Conservation (phyloP, 2,329 filamentous ascomycete genomes). For the Aspergillus ochraceoroseus region DNA sequence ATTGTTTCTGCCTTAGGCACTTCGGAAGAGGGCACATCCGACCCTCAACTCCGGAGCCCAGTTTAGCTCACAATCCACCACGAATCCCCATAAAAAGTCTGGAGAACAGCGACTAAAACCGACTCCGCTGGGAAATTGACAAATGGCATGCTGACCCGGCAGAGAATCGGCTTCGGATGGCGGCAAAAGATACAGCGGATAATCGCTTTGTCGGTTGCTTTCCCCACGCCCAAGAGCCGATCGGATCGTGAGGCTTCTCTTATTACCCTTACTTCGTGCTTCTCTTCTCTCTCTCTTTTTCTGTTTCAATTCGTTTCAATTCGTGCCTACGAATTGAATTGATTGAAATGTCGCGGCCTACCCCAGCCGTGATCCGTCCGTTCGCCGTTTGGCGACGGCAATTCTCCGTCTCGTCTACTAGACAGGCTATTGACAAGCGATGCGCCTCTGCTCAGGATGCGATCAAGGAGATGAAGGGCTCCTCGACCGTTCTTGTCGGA, state of each 20-base stretch:
- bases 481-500: slow-evolving; percentile 66
- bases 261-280: slow-evolving; percentile 12
- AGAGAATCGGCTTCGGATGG: slow-evolving; percentile 16
- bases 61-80: too few relatives aligned
- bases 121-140: background rate
- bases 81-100: too few relatives aligned
- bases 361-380: slow-evolving; percentile 30
- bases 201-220: slow-evolving; percentile 28
- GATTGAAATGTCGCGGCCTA: slow-evolving; percentile 32
- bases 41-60: too few relatives aligned
- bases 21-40: slow-evolving; percentile 1
- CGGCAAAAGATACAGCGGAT: slow-evolving; percentile 21
- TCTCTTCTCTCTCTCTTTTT: slow-evolving; percentile 10
- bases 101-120: too few relatives aligned
- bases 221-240: slow-evolving; percentile 23
- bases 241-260: slow-evolving; percentile 17
- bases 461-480: slow-evolving; percentile 65
- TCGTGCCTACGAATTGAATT: too few relatives aligned
- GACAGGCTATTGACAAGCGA: slow-evolving; percentile 68
- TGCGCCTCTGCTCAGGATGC: slow-evolving; percentile 65
- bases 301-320: slow-evolving; percentile 17
- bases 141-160: background rate
- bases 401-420: slow-evolving; percentile 62
- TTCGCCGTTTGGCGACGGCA: slow-evolving; percentile 44
- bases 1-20: too few relatives aligned